Conservation (phyloP, 768 basidiomycete species). For the Trichaptum fuscoviolaceum region DNA sequence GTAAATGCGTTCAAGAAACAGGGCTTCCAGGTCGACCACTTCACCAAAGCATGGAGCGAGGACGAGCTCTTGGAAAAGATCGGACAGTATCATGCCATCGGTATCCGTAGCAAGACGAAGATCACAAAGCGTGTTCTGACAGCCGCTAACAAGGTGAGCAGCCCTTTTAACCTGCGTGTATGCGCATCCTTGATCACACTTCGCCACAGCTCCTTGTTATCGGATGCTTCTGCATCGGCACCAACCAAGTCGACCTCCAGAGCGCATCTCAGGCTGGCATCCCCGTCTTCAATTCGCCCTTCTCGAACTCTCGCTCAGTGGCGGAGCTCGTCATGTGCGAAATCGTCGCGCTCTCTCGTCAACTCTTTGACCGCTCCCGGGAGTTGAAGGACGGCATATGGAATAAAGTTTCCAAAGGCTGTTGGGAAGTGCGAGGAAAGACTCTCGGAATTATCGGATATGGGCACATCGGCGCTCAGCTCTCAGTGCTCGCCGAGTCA, state of each 20-base stretch:
- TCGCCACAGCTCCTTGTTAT: slow-evolving; percentile 78
- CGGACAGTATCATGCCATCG: slow-evolving; percentile 84
- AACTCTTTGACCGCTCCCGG: slow-evolving; percentile 81
- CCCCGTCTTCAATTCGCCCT: slow-evolving; percentile 98
- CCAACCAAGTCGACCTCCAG: slow-evolving; percentile 91
- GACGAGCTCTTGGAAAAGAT: slow-evolving; percentile 86
- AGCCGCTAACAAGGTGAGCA: slow-evolving; percentile 73
- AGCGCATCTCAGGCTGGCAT: slow-evolving; percentile 85
- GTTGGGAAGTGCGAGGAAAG: slow-evolving; percentile 98
- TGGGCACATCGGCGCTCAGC: slow-evolving; percentile 96
- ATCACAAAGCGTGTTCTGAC: slow-evolving; percentile 87
- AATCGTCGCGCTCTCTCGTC: slow-evolving; percentile 89
- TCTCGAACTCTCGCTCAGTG: slow-evolving; percentile 97
- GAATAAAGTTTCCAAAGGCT: slow-evolving; percentile 98
- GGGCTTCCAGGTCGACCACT: slow-evolving; percentile 91
- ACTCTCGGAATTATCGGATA: slow-evolving; percentile 97
- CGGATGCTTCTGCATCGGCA: slow-evolving; percentile 99
- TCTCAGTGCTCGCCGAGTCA: slow-evolving; percentile 94
- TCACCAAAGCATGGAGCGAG: slow-evolving; percentile 81
- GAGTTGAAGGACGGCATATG: slow-evolving; percentile 89
- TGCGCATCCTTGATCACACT: slow-evolving; percentile 1
- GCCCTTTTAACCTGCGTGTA: neutral
- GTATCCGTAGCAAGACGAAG: slow-evolving; percentile 97
- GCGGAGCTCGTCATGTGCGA: slow-evolving; percentile 97
- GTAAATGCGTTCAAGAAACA: slow-evolving; percentile 72